phyloP scores from a whole-genome alignment of 2,329 filamentous ascomycete species.

The Emergomyces orientalis region DNA sequence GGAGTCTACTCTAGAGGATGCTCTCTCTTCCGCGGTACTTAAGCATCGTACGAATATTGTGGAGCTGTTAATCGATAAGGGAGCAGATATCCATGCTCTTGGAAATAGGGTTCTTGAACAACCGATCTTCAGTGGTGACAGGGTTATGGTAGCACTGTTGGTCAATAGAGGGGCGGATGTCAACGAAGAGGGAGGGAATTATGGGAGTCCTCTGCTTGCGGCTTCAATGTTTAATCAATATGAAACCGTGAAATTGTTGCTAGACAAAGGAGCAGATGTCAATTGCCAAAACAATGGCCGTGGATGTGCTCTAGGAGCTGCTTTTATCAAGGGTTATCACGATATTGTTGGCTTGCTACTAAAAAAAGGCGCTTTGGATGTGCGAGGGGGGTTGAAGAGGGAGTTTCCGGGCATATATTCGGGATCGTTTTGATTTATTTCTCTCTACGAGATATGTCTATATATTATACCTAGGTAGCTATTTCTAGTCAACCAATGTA shows the following conservation, averaged over 20 bases:
- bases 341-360: background rate
- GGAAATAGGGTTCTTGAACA: no score
- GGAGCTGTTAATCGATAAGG: background rate
- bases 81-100: background rate
- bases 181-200: background rate
- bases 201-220: background rate
- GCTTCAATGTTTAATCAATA: background rate
- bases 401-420: no score
- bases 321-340: background rate
- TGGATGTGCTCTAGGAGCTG: background rate
- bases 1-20: background rate
- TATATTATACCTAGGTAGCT: no score
- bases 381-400: background rate
- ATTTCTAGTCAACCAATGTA: no score
- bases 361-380: background rate
- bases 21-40: background rate
- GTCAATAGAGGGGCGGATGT: slow-evolving; percentile 9
- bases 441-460: no score
- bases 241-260: slow-evolving; percentile 1
- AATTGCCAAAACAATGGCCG: background rate
- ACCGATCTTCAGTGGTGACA: background rate
- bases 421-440: no score
- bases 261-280: background rate
- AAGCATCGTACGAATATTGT: background rate
- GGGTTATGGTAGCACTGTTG: slow-evolving; percentile 12